phyloP scores from a whole-genome alignment of 768 basidiomycete species.

The Suillus occidentalis region DNA sequence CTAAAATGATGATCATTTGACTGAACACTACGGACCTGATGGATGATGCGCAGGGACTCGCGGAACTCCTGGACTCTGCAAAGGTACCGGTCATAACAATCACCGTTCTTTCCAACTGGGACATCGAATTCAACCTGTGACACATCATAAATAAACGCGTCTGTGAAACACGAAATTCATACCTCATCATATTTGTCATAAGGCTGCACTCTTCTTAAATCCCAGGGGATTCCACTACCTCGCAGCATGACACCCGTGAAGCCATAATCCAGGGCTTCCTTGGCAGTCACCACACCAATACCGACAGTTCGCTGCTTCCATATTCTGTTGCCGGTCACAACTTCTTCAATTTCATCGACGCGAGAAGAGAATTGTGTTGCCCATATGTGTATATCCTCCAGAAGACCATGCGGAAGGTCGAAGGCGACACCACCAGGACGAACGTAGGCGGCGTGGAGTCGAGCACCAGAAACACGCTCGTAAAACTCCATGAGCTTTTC shows the following conservation, averaged over 20 bases:
- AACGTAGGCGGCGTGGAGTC: conserved; percentile 96
- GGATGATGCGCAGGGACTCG: conserved; percentile 87
- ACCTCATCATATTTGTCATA: conserved; percentile 98
- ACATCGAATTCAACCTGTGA: conserved; percentile 91
- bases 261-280: conserved; percentile 87
- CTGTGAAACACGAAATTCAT: conserved; percentile 13
- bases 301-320: conserved; percentile 96
- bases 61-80: conserved; percentile 99
- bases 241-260: conserved; percentile 98
- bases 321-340: conserved; percentile 95
- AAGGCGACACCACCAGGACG: conserved; percentile 98
- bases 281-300: conserved; percentile 86
- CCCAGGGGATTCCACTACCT: conserved; percentile 94
- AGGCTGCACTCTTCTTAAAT: conserved; percentile 85
- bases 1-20: neutral
- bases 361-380: conserved; percentile 89
- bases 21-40: conserved; percentile 47
- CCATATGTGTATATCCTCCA: conserved; percentile 98
- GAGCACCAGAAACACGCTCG: conserved; percentile 97
- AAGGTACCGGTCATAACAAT: conserved; percentile 97
- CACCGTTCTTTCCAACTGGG: conserved; percentile 95
- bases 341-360: conserved; percentile 97
- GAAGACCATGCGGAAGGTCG: conserved; percentile 96
- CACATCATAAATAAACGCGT: neutral
- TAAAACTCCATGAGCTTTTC: conserved; percentile 99